Conservation (phyloP, 2,329 filamentous ascomycete genomes). For the Teratosphaeria gauchensis region DNA sequence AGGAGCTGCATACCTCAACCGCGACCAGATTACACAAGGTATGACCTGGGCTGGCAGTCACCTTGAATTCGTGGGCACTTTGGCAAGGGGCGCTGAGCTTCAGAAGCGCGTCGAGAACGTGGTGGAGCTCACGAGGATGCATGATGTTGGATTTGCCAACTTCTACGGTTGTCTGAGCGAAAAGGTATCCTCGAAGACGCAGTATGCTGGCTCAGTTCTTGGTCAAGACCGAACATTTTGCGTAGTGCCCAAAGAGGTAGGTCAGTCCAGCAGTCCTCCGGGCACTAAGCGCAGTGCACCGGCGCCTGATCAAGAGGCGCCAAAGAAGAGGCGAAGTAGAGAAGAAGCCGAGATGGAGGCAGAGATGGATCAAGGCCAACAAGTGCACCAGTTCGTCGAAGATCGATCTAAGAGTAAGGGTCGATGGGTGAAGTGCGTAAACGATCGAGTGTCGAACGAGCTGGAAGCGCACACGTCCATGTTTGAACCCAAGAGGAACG, state of each 20-base stretch:
- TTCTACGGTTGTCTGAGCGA: conserved; percentile 77
- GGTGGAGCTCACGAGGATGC: conserved; percentile 52
- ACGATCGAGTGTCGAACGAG: conserved; percentile 72
- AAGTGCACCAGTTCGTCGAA: conserved; percentile 25
- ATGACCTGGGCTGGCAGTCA: conserved; percentile 80
- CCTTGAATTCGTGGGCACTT: conserved; percentile 83
- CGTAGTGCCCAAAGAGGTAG: conserved; percentile 55
- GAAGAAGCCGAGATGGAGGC: conserved; percentile 19
- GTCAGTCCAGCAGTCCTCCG: conserved; percentile 10
- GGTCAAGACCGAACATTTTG: conserved; percentile 79
- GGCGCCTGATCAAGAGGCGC: conserved; percentile 6
- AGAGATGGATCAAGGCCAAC: conserved; percentile 20
- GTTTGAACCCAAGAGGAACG: conserved; percentile 65
- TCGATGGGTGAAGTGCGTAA: conserved; percentile 62
- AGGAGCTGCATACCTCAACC: conserved; percentile 76
- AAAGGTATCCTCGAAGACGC: conserved; percentile 42
- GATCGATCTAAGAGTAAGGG: conserved; percentile 29
- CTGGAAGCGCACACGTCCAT: conserved; percentile 70
- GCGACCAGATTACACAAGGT: conserved; percentile 67
- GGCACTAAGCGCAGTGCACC: conserved; percentile 16
- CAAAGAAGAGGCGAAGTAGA: conserved; percentile 14
- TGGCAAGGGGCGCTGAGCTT: conserved; percentile 75
- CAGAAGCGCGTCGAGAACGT: conserved; percentile 62
- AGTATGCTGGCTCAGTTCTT: conserved; percentile 47
- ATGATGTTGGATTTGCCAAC: conserved; percentile 70